A percentile compares a stretch with the other conserved stretches of the same genome.
These are phyloP conservation scores for Kluyveromyces starmeri DNA, from an alignment of 805 yeast genomes.

Conservation along the genomic window DNA sequence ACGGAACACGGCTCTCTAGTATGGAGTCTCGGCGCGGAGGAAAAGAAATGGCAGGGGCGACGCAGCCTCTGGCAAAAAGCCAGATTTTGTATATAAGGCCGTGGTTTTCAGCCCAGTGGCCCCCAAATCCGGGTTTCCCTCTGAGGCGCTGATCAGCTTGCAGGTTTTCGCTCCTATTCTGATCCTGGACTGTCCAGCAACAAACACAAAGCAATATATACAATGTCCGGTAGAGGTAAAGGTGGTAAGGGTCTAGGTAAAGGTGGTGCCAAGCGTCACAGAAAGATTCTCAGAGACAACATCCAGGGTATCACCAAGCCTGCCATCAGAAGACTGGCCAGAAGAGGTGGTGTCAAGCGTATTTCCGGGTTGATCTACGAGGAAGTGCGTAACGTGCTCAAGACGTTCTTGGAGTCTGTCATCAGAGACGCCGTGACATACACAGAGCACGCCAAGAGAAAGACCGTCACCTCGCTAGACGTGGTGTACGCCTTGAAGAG, in stretches of 20 bases:
- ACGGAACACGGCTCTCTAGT: too few species aligned
- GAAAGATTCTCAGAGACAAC: conserved; percentile 98
- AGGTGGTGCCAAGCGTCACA: conserved; percentile 99
- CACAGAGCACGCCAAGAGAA: conserved; percentile 99
- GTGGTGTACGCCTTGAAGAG: conserved; percentile 99
- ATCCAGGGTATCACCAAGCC: conserved; percentile 99
- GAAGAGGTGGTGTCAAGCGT: conserved; percentile 99
- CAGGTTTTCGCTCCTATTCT: too few species aligned
- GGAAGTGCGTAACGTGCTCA: conserved; percentile 94
- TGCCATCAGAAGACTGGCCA: conserved; percentile 98
- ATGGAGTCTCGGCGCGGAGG: too few species aligned
- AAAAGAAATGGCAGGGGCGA: too few species aligned
- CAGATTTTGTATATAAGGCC: too few species aligned
- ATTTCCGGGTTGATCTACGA: conserved; percentile 96
- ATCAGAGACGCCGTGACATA: conserved; percentile 98
- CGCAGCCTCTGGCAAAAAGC: too few species aligned
- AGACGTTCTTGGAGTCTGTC: conserved; percentile 90
- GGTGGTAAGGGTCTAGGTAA: conserved; percentile 99
- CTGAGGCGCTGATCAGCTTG: too few species aligned
- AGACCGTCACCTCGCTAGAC: conserved; percentile 96
- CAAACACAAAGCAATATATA: conserved; percentile 1
- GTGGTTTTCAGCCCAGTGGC: too few species aligned
- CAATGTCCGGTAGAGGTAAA: conserved; percentile 98
- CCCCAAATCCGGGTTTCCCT: too few species aligned
- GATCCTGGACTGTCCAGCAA: too few species aligned